Evolutionary conservation across 1,139 yeast species (phyloP).

Genomic region (Magnusiomyces starmeri): DNA sequence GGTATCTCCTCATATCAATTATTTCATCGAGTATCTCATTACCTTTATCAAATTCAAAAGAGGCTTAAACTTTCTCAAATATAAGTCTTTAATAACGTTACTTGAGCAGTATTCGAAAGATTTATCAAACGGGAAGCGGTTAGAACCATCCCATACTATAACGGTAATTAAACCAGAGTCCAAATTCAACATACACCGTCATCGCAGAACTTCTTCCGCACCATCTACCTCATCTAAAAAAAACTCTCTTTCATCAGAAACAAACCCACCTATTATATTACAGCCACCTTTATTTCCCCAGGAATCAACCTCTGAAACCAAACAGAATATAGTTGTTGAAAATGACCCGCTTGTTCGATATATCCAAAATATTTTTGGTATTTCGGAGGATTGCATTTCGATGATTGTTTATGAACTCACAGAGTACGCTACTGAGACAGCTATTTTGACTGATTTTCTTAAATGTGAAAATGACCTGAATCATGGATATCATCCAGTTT

Average conservation of each 20-base stretch:
- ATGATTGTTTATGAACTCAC: neutral
- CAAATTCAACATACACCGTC: neutral
- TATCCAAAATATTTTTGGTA: neutral
- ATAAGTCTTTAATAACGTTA: neutral
- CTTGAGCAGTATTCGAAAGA: neutral
- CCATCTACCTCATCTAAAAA: neutral
- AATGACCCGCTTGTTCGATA: neutral
- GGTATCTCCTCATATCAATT: neutral
- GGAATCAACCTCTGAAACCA: neutral
- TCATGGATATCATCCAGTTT: constrained; percentile 1
- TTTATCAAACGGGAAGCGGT: neutral
- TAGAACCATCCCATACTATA: constrained; percentile 5
- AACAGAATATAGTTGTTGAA: neutral
- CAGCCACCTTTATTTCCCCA: neutral
- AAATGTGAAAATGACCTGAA: neutral
- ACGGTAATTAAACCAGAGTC: neutral
- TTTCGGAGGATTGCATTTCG: neutral
- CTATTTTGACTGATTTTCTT: neutral
- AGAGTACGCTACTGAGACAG: neutral
- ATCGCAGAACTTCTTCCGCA: neutral
- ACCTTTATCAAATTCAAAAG: neutral
- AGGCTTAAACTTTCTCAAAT: neutral
- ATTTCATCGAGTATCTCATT: constrained; percentile 4
- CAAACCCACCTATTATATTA: neutral
- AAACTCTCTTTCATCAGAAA: neutral